phyloP scores from a whole-genome alignment of 2,329 filamentous ascomycete species.

The Delphinella strobiligena region DNA sequence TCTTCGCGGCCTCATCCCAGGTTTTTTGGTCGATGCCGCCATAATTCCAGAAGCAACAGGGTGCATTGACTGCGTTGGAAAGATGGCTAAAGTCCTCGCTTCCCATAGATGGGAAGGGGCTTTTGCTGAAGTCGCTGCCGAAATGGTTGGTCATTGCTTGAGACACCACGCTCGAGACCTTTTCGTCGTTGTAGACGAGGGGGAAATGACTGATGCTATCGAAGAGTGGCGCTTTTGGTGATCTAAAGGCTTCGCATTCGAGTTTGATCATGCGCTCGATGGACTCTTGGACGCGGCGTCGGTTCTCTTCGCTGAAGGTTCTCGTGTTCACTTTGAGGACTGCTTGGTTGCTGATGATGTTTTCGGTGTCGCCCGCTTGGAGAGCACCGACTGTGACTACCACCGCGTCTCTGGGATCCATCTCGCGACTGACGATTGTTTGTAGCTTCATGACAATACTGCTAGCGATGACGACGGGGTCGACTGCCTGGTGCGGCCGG shows the following conservation, averaged over 20 bases:
- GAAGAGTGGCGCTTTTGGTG: constrained; percentile 31
- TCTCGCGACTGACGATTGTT: constrained; percentile 44
- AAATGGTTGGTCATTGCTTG: constrained; percentile 37
- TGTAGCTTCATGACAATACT: constrained; percentile 46
- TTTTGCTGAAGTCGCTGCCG: constrained; percentile 11
- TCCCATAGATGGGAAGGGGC: background rate
- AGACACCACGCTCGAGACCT: constrained; percentile 30
- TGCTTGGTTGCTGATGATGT: constrained; percentile 46
- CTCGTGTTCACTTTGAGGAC: constrained; percentile 45
- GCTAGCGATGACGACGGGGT: constrained; percentile 47
- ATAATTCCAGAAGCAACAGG: constrained; percentile 43
- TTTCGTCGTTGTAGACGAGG: constrained; percentile 39
- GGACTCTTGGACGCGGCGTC: constrained; percentile 34
- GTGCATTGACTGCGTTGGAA: constrained; percentile 34
- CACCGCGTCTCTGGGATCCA: constrained; percentile 40
- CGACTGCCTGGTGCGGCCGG: constrained; percentile 43
- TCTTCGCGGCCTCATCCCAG: constrained; percentile 38
- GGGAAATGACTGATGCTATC: constrained; percentile 32
- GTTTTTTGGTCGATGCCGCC: constrained; percentile 39
- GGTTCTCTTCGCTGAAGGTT: constrained; percentile 32
- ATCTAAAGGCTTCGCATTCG: constrained; percentile 40
- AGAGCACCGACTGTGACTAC: constrained; percentile 48
- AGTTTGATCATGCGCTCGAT: constrained; percentile 43
- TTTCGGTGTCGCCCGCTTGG: constrained; percentile 48
- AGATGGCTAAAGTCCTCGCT: constrained; percentile 2